Evolutionary conservation across 257 asterid species (phyloP).

Genomic region (Vinca minor): DNA sequence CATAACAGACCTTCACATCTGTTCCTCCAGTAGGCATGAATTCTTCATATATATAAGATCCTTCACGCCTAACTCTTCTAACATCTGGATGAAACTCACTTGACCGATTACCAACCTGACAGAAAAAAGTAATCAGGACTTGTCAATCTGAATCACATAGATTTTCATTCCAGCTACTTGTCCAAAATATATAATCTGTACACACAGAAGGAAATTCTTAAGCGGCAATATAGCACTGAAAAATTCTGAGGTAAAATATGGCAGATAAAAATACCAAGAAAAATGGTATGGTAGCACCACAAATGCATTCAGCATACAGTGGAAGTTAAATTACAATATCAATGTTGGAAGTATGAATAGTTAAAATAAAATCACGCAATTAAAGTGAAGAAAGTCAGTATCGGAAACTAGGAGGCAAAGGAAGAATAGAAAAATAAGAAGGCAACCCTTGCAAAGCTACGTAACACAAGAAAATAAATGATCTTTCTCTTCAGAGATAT

Average conservation of each 20-base stretch:
- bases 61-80: constrained; percentile 96
- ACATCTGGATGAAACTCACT: constrained; percentile 98
- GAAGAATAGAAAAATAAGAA: too few relatives aligned
- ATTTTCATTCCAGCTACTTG: neutral
- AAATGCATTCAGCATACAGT: neutral
- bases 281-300: neutral
- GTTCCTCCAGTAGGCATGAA: constrained; percentile 99
- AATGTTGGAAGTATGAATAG: too few relatives aligned
- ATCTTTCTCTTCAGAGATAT: neutral
- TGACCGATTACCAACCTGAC: constrained; percentile 95
- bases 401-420: neutral
- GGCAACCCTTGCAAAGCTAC: neutral
- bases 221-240: neutral
- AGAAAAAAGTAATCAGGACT: constrained; percentile 17
- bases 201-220: neutral
- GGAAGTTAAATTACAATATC: neutral
- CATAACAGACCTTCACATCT: constrained; percentile 67
- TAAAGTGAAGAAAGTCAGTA: neutral
- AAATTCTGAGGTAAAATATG: neutral
- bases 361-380: neutral
- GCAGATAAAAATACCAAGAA: neutral
- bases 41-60: constrained; percentile 96
- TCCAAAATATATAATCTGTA: neutral
- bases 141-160: neutral
- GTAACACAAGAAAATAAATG: neutral